Conservation (phyloP, 305 asterid species). For the Stenogyne calaminthoides region DNA sequence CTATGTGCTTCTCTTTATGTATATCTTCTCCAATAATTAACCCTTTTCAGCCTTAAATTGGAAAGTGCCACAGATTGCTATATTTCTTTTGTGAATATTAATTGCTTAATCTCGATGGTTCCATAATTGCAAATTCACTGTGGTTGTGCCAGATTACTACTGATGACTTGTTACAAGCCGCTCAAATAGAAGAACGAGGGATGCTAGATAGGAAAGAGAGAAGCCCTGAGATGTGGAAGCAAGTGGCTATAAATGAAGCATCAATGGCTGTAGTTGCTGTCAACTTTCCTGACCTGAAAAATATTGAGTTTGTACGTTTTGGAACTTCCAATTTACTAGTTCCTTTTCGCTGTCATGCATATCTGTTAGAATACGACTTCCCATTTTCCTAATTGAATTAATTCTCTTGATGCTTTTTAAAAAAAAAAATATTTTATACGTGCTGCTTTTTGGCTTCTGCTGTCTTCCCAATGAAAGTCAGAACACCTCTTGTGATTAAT, state of each 20-base stretch:
- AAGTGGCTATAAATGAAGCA: constrained; percentile 90
- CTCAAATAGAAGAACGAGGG: constrained; percentile 95
- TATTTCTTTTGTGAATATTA: constrained; percentile 1
- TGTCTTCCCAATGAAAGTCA: background rate
- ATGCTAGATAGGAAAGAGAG: constrained; percentile 85
- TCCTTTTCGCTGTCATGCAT: too few species aligned
- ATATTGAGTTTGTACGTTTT: constrained; percentile 83
- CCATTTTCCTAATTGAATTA: background rate
- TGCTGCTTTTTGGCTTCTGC: background rate
- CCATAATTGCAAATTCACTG: constrained; percentile 5
- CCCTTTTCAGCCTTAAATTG: background rate
- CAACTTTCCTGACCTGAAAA: constrained; percentile 87
- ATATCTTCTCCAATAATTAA: background rate
- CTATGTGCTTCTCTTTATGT: too few species aligned
- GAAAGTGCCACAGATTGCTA: background rate
- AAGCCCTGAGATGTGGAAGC: constrained; percentile 90
- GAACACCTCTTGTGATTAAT: background rate
- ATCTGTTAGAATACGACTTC: too few species aligned
- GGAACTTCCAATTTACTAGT: constrained; percentile 12
- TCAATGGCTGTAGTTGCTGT: constrained; percentile 87
- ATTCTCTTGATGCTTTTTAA: background rate
- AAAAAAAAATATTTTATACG: background rate
- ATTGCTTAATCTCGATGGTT: constrained; percentile 6
- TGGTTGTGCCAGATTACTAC: constrained; percentile 75
- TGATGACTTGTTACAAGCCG: constrained; percentile 96